Evolutionary conservation across 805 yeast genomes (phyloP).

Genomic region (Zygoascus biomembranicola): DNA sequence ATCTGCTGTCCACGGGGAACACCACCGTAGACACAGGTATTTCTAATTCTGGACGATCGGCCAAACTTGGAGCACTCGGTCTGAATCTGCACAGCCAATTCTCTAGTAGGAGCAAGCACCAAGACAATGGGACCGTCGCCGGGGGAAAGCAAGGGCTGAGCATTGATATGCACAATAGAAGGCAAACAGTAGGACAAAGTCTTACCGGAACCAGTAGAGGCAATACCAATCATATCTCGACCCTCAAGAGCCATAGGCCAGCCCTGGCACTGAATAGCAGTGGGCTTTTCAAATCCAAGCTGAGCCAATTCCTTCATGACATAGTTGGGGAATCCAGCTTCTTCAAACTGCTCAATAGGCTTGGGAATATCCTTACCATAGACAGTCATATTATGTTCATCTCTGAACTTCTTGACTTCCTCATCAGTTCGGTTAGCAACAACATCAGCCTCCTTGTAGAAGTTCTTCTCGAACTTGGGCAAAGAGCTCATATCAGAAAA

Average conservation of each 20-base stretch:
- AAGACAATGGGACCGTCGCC: slow-evolving; percentile 98
- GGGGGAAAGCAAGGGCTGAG: slow-evolving; percentile 85
- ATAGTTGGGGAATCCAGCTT: slow-evolving; percentile 96
- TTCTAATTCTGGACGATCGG: slow-evolving; percentile 82
- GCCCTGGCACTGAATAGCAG: slow-evolving; percentile 98
- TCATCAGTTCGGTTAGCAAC: slow-evolving; percentile 68
- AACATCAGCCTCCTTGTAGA: slow-evolving; percentile 75
- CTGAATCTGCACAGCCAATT: slow-evolving; percentile 96
- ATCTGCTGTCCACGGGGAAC: slow-evolving; percentile 97
- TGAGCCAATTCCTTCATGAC: slow-evolving; percentile 81
- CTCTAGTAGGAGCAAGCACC: slow-evolving; percentile 97
- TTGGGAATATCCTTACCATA: slow-evolving; percentile 82
- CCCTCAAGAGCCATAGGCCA: slow-evolving; percentile 99
- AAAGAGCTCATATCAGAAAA: slow-evolving; percentile 64
- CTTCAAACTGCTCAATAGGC: slow-evolving; percentile 88
- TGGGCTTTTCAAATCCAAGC: slow-evolving; percentile 90
- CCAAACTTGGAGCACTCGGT: slow-evolving; percentile 94
- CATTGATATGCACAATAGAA: slow-evolving; percentile 94
- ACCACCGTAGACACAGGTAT: slow-evolving; percentile 96
- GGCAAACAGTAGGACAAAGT: slow-evolving; percentile 96
- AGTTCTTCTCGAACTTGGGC: slow-evolving; percentile 91
- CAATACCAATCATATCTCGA: slow-evolving; percentile 98
- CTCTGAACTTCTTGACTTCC: slow-evolving; percentile 72
- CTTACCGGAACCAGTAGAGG: slow-evolving; percentile 98
- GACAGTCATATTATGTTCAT: slow-evolving; percentile 76